phyloP scores from a whole-genome alignment of 2,329 filamentous ascomycete species.

The Colletotrichum sublineola region DNA sequence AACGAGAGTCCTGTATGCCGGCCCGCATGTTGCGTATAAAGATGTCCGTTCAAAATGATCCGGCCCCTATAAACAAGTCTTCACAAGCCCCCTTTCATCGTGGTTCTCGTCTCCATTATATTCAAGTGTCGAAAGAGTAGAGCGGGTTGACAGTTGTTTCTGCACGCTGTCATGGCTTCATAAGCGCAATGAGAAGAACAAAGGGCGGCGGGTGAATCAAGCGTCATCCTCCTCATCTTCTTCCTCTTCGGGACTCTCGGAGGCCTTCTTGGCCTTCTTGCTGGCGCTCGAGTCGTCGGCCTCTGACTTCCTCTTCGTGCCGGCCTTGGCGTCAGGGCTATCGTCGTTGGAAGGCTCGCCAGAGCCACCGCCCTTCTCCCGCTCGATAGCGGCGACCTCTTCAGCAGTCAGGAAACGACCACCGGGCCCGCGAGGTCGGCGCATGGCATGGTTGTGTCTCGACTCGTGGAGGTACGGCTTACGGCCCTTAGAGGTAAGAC shows the following conservation, averaged over 20 bases:
- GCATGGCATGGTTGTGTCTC: slow-evolving; percentile 98
- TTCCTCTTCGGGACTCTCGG: slow-evolving; percentile 52
- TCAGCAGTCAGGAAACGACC: slow-evolving; percentile 97
- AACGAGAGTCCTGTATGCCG: slow-evolving; percentile 42
- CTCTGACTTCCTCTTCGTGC: slow-evolving; percentile 73
- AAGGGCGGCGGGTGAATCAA: slow-evolving; percentile 40
- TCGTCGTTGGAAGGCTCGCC: slow-evolving; percentile 46
- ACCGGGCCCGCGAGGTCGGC: slow-evolving; percentile 90
- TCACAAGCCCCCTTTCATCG: slow-evolving; percentile 17
- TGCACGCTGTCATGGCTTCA: slow-evolving; percentile 52
- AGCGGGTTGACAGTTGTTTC: slow-evolving; percentile 29
- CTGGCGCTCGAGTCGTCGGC: slow-evolving; percentile 60
- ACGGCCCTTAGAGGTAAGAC: slow-evolving; percentile 92
- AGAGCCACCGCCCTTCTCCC: slow-evolving; percentile 61
- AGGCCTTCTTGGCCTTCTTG: slow-evolving; percentile 71
- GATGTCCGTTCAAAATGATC: slow-evolving; percentile 28
- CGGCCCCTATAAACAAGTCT: slow-evolving; percentile 34
- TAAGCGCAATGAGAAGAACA: slow-evolving; percentile 50
- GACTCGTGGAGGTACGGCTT: slow-evolving; percentile 99
- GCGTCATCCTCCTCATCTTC: slow-evolving; percentile 59
- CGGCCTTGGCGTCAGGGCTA: slow-evolving; percentile 51
- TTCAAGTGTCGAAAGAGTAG: slow-evolving; percentile 32
- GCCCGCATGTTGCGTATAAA: slow-evolving; percentile 36
- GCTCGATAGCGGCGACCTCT: slow-evolving; percentile 91
- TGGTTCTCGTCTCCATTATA: slow-evolving; percentile 39